Percentiles rank a stretch among this genome's conserved stretches.
These are phyloP conservation scores for Cicer cuneatum DNA, from an alignment of 306 rosid species.

Conservation along the genomic window DNA sequence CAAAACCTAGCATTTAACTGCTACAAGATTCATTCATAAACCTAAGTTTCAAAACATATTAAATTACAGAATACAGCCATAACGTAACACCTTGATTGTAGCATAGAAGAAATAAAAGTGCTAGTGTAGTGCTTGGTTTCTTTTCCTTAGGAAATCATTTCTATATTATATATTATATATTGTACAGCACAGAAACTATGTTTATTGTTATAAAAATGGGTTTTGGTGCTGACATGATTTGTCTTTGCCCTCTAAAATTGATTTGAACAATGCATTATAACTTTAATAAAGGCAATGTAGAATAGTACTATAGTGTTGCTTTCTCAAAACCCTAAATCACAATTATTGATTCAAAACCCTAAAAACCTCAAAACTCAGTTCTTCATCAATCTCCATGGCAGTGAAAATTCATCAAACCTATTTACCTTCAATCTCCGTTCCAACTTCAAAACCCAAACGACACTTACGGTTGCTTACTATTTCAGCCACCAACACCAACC, in stretches of 20 bases:
- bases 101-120: neutral
- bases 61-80: neutral
- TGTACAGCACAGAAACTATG: neutral
- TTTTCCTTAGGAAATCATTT: slow-evolving; percentile 14
- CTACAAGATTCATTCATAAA: slow-evolving; percentile 3
- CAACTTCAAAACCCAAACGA: slow-evolving; percentile 27
- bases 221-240: slow-evolving; percentile 41
- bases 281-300: slow-evolving; percentile 26
- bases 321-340: slow-evolving; percentile 5
- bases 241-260: slow-evolving; percentile 37
- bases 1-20: slow-evolving; percentile 23
- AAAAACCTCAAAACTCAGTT: slow-evolving; percentile 24
- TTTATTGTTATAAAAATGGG: slow-evolving; percentile 1
- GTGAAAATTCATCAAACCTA: slow-evolving; percentile 39
- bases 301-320: neutral
- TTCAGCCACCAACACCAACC: slow-evolving; percentile 51
- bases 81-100: neutral
- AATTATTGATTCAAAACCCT: slow-evolving; percentile 30
- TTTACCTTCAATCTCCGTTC: slow-evolving; percentile 38
- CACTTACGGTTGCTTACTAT: slow-evolving; percentile 27
- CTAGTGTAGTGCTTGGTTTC: slow-evolving; percentile 13
- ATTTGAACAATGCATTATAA: slow-evolving; percentile 26
- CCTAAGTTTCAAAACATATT: neutral
- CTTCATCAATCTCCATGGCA: slow-evolving; percentile 50
- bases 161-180: neutral